These are phyloP conservation scores for Russula olivacea DNA, from an alignment of 768 basidiomycete genomes.

Conservation along the genomic window DNA sequence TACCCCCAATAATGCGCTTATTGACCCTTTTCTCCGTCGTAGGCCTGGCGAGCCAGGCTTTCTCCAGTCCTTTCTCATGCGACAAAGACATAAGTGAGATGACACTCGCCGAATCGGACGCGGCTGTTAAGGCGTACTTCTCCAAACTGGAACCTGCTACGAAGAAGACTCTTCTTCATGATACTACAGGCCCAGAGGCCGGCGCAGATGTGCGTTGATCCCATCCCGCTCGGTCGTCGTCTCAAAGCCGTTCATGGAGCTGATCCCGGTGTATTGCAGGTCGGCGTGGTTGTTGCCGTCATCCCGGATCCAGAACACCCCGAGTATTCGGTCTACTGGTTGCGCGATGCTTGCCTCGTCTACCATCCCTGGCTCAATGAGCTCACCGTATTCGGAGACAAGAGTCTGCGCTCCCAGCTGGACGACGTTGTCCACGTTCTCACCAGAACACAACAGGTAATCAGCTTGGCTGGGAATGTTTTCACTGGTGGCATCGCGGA, in stretches of 20 bases:
- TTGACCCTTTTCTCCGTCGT: slow-evolving; percentile 6
- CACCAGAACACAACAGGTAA: slow-evolving; percentile 12
- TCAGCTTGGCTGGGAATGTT: slow-evolving; percentile 18
- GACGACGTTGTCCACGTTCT: slow-evolving; percentile 20
- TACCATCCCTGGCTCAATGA: slow-evolving; percentile 22
- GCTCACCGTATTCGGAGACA: slow-evolving; percentile 16
- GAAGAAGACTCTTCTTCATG: slow-evolving; percentile 8
- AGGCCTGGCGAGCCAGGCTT: slow-evolving; percentile 3
- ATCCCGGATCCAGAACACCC: slow-evolving; percentile 19
- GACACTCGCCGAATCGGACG: slow-evolving; percentile 5
- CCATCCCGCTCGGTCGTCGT: too few relatives aligned
- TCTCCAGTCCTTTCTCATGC: slow-evolving; percentile 1
- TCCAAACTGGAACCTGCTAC: slow-evolving; percentile 7
- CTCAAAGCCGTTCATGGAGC: not conserved
- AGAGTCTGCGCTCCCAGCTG: slow-evolving; percentile 6
- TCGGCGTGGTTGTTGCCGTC: slow-evolving; percentile 5
- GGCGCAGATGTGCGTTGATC: slow-evolving; percentile 17
- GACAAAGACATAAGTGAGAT: slow-evolving; percentile 6
- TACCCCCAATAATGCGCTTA: slow-evolving; percentile 7
- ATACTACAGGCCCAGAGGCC: slow-evolving; percentile 19
- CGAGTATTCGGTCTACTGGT: slow-evolving; percentile 19
- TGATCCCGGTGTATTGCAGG: slow-evolving; percentile 12
- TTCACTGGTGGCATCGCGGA: slow-evolving; percentile 20
- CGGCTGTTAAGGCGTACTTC: slow-evolving; percentile 12
- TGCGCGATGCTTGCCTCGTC: slow-evolving; percentile 18